Evolutionary conservation across 495 filamentous ascomycete genomes (phyloP).

Genomic region (Ramalina peruviana): DNA sequence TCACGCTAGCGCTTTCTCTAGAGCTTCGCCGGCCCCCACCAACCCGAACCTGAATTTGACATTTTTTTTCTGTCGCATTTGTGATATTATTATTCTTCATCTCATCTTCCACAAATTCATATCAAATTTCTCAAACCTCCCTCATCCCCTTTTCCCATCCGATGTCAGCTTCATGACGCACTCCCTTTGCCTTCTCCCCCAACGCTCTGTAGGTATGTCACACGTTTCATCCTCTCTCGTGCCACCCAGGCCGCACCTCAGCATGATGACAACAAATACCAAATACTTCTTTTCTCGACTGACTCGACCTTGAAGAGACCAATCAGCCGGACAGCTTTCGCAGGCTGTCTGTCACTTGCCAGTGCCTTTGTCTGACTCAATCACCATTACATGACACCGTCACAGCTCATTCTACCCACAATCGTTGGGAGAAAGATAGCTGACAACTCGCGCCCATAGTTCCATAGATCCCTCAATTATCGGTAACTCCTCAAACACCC

Average conservation of each 20-base stretch:
- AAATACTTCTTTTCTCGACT: conserved; percentile 85
- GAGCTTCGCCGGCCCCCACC: too few relatives aligned
- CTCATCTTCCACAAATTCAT: neutral
- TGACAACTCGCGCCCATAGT: neutral
- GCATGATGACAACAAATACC: conserved; percentile 70
- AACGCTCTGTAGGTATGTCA: conserved; percentile 4
- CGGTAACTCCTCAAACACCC: neutral
- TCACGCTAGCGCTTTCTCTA: too few relatives aligned
- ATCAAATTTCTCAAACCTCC: neutral
- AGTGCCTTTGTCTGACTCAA: conserved; percentile 83
- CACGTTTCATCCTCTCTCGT: conserved; percentile 5
- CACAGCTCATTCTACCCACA: too few relatives aligned
- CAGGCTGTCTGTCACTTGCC: conserved; percentile 89
- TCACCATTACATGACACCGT: too few relatives aligned
- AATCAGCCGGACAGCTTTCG: conserved; percentile 53
- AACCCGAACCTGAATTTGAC: too few relatives aligned
- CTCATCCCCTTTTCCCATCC: too few relatives aligned
- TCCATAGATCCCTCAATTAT: neutral
- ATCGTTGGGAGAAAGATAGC: too few relatives aligned
- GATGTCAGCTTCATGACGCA: neutral
- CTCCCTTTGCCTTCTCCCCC: neutral
- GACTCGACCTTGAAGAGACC: conserved; percentile 90
- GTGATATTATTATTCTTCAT: too few relatives aligned
- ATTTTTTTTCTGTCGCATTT: too few relatives aligned
- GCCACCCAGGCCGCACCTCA: conserved; percentile 18